Evolutionary conservation across 495 filamentous ascomycete species (phyloP).

Genomic region (Hypoxylon lienhwacheense): DNA sequence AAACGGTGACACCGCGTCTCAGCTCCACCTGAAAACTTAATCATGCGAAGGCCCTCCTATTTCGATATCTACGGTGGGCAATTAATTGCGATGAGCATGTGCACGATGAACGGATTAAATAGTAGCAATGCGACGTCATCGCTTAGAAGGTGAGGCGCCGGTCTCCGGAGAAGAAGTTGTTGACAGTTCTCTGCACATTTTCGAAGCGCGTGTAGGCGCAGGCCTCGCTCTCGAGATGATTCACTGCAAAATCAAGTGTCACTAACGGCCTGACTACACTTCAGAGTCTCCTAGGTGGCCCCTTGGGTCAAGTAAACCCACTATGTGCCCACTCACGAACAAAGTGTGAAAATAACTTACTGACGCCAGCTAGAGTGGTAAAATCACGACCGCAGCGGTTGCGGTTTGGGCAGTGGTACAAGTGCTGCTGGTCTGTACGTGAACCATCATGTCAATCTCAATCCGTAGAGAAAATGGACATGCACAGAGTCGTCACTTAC

Average conservation of each 20-base stretch:
- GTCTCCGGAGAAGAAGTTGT: constrained; percentile 18
- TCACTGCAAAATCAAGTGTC: constrained; percentile 31
- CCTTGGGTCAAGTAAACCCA: no score
- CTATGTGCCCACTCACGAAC: no score
- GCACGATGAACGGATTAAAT: neutral
- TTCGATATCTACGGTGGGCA: neutral
- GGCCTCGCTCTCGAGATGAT: constrained; percentile 57
- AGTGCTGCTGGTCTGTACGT: constrained; percentile 44
- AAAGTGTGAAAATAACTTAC: constrained; percentile 13
- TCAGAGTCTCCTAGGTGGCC: no score
- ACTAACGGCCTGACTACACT: neutral
- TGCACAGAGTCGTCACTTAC: constrained; percentile 24
- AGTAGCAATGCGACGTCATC: neutral
- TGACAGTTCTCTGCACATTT: constrained; percentile 30
- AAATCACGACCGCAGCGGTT: constrained; percentile 49
- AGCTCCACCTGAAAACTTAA: neutral
- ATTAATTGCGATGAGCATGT: neutral
- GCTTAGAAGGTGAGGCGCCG: constrained; percentile 20
- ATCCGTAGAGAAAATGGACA: neutral
- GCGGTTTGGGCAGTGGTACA: constrained; percentile 58
- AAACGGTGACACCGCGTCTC: no score
- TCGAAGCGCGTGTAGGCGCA: constrained; percentile 54
- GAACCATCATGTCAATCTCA: neutral
- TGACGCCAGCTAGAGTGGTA: constrained; percentile 49
- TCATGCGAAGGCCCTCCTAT: neutral